Base-by-base conservation (phyloP, 768 basidiomycete genomes). In the Gymnopilus junonius region DNA sequence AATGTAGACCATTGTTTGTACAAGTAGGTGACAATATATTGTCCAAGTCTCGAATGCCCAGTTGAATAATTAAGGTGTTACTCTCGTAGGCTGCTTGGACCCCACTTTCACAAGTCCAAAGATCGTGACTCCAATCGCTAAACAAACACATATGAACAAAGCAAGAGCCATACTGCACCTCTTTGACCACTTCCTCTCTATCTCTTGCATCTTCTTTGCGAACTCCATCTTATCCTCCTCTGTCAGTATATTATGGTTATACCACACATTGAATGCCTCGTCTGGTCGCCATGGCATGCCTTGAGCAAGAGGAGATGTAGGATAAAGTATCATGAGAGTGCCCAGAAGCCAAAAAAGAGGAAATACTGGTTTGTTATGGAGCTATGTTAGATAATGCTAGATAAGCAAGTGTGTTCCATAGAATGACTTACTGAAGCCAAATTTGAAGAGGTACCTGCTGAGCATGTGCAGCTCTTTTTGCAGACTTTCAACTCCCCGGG, bases 281-380 rank as follows among this genome's bases (percentile, higher is more conserved):
- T 64, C 65, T 8, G 61, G 57, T 43, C 65, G 58, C 67, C 65
- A 69, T 10, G 50, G 55, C 1, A 57, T 55, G 10, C 45, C 32
- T 31, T 40, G 53, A 27, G 64, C 59, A 3, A 59, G 50, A 2
- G 64, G 59, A 23, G 57, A 58, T 25, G n/a, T 51, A 27, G 35
- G 48, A 25, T 35, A 23, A 25, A 66, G 31, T 0, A 66, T 59
- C 50, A 67, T 61, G 4, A 66, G 45, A 15, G 69, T 61, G 8
- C 69, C 69, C n/a, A 66, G 65, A 1, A 67, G 45, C 66, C 69
- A 70, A 17, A 70, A 66, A 3, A 58, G 45, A 17, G 66, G 69
- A 40, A 67, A 70, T 37, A 70, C 69, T 69, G 12, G 31, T 32
- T 11, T 4, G 34, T 29, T 15, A 55, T 32, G 29, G 25, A 17